A percentile compares a stretch with the other conserved stretches of the same genome.
These are phyloP conservation scores for Dothistroma pini DNA, from an alignment of 2,329 filamentous ascomycete species.

Conservation along the genomic window DNA sequence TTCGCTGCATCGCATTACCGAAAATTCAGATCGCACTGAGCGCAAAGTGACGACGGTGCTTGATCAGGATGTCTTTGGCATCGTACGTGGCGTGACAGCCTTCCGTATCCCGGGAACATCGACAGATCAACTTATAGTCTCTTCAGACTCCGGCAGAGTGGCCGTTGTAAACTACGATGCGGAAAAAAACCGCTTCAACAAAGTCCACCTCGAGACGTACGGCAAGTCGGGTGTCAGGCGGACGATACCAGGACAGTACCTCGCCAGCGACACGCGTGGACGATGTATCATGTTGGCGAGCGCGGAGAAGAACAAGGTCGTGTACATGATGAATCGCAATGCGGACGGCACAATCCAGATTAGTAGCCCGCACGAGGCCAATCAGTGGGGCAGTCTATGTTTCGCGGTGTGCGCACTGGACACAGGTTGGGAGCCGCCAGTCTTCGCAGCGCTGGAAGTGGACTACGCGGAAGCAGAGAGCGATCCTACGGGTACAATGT, in stretches of 20 bases:
- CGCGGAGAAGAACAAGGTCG: conserved; percentile 98
- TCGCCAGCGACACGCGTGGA: conserved; percentile 93
- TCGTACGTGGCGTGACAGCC: conserved; percentile 81
- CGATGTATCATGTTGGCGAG: conserved; percentile 92
- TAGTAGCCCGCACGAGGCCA: conserved; percentile 92
- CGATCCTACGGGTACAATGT: conserved; percentile 80
- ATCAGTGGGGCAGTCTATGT: conserved; percentile 87
- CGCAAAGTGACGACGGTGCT: conserved; percentile 82
- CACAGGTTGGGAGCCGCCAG: conserved; percentile 93
- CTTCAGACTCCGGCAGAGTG: conserved; percentile 92
- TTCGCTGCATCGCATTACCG: conserved; percentile 78
- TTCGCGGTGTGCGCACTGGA: conserved; percentile 85
- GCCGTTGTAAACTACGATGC: conserved; percentile 89
- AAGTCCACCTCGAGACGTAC: conserved; percentile 93
- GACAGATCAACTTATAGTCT: conserved; percentile 96
- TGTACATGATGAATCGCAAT: conserved; percentile 96
- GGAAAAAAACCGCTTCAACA: conserved; percentile 79
- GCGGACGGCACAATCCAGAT: conserved; percentile 93
- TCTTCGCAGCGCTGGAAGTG: conserved; percentile 91
- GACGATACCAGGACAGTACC: conserved; percentile 91
- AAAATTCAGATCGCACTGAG: conserved; percentile 50
- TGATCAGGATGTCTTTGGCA: conserved; percentile 93
- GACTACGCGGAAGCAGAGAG: conserved; percentile 91
- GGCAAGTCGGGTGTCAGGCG: conserved; percentile 93
- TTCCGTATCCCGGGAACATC: conserved; percentile 90